These are phyloP conservation scores for Syncephalastrum monosporum DNA, from an alignment of 371 early-diverging fungal genomes.

Conservation along the genomic window DNA sequence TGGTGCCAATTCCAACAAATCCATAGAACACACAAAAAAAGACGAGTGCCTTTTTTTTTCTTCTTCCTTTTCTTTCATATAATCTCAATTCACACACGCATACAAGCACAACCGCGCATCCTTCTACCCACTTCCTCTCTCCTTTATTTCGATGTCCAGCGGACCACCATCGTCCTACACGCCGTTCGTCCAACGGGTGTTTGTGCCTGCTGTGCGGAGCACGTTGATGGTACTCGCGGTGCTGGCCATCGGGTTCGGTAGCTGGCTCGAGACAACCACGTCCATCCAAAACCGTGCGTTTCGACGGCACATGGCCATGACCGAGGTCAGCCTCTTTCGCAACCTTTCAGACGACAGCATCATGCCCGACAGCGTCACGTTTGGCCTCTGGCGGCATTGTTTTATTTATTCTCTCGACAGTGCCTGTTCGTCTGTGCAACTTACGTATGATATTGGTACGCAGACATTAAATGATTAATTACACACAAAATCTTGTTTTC, in stretches of 20 bases:
- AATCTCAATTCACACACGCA: too few species aligned
- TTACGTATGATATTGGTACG: conserved; percentile 39
- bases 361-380: conserved; percentile 32
- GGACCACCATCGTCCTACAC: conserved; percentile 19
- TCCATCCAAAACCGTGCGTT: conserved; percentile 23
- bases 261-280: conserved; percentile 38
- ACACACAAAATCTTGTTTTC: conserved; percentile 5
- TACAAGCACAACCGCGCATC: too few species aligned
- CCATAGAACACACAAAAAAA: too few species aligned
- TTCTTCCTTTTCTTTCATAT: conserved; percentile 1
- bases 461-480: conserved; percentile 2
- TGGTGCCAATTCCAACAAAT: too few species aligned
- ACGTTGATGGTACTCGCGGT: conserved; percentile 19
- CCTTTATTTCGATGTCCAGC: too few species aligned
- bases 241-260: conserved; percentile 29
- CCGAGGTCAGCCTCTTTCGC: conserved; percentile 28
- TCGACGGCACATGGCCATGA: conserved; percentile 25
- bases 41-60: too few species aligned
- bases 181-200: conserved; percentile 28
- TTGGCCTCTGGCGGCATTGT: conserved; percentile 45
- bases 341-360: conserved; percentile 21
- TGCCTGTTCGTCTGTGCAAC: conserved; percentile 27
- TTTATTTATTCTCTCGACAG: conserved; percentile 38
- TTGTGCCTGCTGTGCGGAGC: conserved; percentile 28
- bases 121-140: too few species aligned